Evolutionary conservation across 23 red algal genomes (phyloP).

Genomic region (Pyropia yezoensis): DNA sequence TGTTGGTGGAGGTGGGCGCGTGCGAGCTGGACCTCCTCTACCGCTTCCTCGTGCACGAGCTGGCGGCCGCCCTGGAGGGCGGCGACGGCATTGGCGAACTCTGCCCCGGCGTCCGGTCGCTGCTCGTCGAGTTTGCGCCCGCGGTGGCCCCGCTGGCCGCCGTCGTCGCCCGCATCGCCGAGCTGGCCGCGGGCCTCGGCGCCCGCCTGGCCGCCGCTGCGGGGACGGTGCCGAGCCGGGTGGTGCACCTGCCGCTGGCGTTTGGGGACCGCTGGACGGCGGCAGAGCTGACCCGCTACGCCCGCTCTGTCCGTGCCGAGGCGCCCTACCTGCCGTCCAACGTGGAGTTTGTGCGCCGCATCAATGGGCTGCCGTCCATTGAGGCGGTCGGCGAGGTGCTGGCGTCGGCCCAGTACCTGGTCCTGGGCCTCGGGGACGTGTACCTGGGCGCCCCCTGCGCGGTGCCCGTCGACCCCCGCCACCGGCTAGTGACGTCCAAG

Average conservation of each 20-base stretch:
- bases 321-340: conserved; percentile 71
- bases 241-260: conserved; percentile 37
- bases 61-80: conserved; percentile 37
- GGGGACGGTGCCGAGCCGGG: conserved; percentile 27
- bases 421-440: conserved; percentile 69
- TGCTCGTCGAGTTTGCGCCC: conserved; percentile 36
- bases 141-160: conserved; percentile 5
- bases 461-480: conserved; percentile 43
- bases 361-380: conserved; percentile 35
- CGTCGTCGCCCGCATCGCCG: conserved; percentile 9
- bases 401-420: conserved; percentile 43
- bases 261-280: conserved; percentile 50
- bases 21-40: conserved; percentile 51
- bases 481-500: conserved; percentile 59
- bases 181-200: conserved; percentile 45
- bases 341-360: conserved; percentile 63
- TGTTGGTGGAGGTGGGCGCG: conserved; percentile 50
- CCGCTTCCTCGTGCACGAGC: conserved; percentile 48
- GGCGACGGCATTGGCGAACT: conserved; percentile 28
- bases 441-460: conserved; percentile 64
- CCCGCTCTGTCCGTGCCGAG: conserved; percentile 42
- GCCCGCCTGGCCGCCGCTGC: conserved; percentile 11
- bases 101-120: conserved; percentile 56
- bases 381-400: conserved; percentile 30
- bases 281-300: conserved; percentile 29